Base-by-base conservation (phyloP, 768 basidiomycete species). In the Amanita exitialis region DNA sequence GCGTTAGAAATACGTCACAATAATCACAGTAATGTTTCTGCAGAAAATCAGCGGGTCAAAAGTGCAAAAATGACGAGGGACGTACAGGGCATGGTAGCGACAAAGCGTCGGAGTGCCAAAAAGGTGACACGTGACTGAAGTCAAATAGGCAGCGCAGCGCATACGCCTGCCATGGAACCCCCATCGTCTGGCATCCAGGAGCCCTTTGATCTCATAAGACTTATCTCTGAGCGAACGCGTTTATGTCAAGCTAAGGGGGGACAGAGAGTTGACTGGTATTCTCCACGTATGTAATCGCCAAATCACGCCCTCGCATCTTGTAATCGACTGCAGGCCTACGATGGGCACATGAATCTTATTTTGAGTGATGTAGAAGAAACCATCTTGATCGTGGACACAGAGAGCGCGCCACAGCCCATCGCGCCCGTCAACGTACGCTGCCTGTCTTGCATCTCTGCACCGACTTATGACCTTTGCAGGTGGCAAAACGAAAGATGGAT, bases 301-400 rank as follows among this genome's bases (percentile, higher is more conserved):
- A 53, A 45, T 49, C 32, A 37, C 41, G 37, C 39, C 18, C 23
- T 53, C 49, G 4, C n/a, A 41, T 49, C 42, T 55, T 36, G 36
- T 55, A 25, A 54, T 52, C 21, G 56, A 23, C 54, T 58, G 10
- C 61, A 99, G 96, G 96, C 96, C 18, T 98, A 98, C 62, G 96
- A 99, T 70, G 96, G 94, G n/a, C 96, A 98, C 67, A 98, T 98
- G 96, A 98, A 99, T 66, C 76, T 99, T 59, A 96, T 99, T 56
- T 75, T 99, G 59, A 93, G 90, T 60, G 90, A 97, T 62, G 96
- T 97, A 13, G 95, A 97, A 64, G 96, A 99, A 71, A 93, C 87
- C 2, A 91, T 98, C 55, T 88, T 94, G 80, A 76, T 96, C 55
- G 91, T 97, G n/a, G 93, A 97, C 57, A 69, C 76, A n/a, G 92